A percentile compares a stretch with the other conserved stretches of the same genome.
Conservation (phyloP, 352 stramenopile species). For the Phytophthora litchii region DNA sequence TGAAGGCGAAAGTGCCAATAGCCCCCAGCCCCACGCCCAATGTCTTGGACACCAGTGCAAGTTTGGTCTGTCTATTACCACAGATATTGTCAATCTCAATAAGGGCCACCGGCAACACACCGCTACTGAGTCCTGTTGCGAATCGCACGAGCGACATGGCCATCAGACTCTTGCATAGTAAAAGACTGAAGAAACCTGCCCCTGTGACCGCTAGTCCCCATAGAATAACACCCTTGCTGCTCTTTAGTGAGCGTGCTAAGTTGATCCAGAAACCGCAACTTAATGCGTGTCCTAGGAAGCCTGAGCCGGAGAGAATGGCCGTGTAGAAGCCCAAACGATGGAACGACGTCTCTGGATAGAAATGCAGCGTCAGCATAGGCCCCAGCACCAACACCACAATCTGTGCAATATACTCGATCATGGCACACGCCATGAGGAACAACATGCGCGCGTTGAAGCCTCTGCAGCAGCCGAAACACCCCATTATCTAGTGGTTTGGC, state of each 20-base stretch:
- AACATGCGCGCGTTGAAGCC: conserved; percentile 76
- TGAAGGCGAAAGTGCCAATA: conserved; percentile 52
- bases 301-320: conserved; percentile 64
- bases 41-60: conserved; percentile 70
- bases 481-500: conserved; percentile 12
- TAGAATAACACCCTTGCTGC: conserved; percentile 83
- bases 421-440: conserved; percentile 79
- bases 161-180: conserved; percentile 78
- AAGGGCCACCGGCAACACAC: conserved; percentile 70
- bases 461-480: conserved; percentile 58
- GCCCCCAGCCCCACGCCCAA: conserved; percentile 66
- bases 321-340: conserved; percentile 80
- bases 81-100: conserved; percentile 89
- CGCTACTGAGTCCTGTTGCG: conserved; percentile 74
- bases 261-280: conserved; percentile 86
- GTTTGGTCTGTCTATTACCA: conserved; percentile 70
- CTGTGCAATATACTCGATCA: conserved; percentile 81
- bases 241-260: conserved; percentile 70
- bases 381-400: conserved; percentile 72
- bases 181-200: conserved; percentile 69
- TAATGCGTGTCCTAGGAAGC: conserved; percentile 71
- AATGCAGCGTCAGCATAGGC: conserved; percentile 79
- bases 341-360: conserved; percentile 78
- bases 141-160: conserved; percentile 84
- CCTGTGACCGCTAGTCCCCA: conserved; percentile 76